A percentile compares a stretch with the other conserved stretches of the same genome.
Evolutionary conservation across 2,329 filamentous ascomycete genomes (phyloP).

Genomic region (Talaromyces sp.): DNA sequence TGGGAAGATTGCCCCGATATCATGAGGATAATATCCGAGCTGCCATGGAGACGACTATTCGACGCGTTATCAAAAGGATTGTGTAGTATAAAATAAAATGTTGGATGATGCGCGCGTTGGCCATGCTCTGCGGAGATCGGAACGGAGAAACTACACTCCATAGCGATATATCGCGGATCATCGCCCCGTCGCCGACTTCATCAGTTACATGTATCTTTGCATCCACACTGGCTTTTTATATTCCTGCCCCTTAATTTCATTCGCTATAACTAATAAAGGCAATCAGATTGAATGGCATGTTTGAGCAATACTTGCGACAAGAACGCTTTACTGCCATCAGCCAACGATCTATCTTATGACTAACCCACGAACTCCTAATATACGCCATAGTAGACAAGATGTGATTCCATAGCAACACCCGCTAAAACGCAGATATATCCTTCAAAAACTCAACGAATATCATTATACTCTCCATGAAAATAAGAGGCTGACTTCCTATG

Average conservation of each 20-base stretch:
- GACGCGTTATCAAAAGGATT: neutral
- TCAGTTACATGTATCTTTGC: neutral
- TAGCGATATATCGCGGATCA: neutral
- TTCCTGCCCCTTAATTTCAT: neutral
- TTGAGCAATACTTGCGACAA: neutral
- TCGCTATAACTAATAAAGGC: neutral
- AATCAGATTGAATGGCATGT: no score
- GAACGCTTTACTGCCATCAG: neutral
- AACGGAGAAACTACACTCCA: constrained; percentile 20
- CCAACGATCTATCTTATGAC: neutral
- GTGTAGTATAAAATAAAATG: neutral
- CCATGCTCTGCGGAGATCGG: constrained; percentile 5
- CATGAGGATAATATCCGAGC: constrained; percentile 2
- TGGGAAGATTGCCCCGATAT: neutral
- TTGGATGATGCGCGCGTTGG: constrained; percentile 4
- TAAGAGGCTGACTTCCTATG: neutral
- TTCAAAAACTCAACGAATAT: neutral
- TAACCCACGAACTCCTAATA: neutral
- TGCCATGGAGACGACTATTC: constrained; percentile 9
- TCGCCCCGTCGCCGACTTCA: neutral
- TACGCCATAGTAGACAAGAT: neutral
- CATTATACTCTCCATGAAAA: neutral
- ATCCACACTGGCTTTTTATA: neutral
- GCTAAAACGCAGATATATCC: neutral
- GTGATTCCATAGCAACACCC: neutral